phyloP scores from a whole-genome alignment of 768 basidiomycete species.

The Trametes cinnabarina region DNA sequence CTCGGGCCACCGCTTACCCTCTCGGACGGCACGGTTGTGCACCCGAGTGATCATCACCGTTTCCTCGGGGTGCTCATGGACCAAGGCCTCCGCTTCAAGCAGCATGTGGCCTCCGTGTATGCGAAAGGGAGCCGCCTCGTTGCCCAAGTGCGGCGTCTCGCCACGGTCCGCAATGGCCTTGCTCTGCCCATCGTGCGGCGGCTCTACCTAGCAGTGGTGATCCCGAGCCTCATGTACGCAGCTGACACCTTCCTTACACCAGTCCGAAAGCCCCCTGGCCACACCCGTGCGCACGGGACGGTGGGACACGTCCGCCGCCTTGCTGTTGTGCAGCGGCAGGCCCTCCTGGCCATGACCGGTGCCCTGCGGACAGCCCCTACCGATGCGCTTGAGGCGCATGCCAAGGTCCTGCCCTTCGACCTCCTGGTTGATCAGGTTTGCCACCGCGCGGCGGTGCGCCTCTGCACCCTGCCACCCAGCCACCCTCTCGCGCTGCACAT shows the following conservation, averaged over 20 bases:
- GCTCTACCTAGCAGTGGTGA: conserved; percentile 28
- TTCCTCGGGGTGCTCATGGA: conserved; percentile 35
- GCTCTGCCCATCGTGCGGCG: conserved; percentile 12
- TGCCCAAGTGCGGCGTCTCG: conserved; percentile 22
- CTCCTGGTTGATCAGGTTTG: conserved; percentile 17
- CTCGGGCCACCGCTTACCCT: conserved; percentile 14
- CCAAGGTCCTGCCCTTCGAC: conserved; percentile 21
- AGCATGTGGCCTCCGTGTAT: conserved; percentile 17
- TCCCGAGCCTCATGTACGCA: conserved; percentile 35
- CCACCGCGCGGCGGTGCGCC: conserved; percentile 11
- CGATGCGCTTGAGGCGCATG: conserved; percentile 24
- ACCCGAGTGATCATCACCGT: conserved; percentile 18
- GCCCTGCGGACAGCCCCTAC: conserved; percentile 24
- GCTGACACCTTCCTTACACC: conserved; percentile 7
- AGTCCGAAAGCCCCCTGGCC: neutral
- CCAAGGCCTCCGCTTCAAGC: conserved; percentile 28
- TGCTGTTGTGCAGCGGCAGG: conserved; percentile 23
- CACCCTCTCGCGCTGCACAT: conserved; percentile 22
- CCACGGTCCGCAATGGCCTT: conserved; percentile 24
- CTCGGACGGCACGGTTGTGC: conserved; percentile 15
- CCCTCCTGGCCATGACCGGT: conserved; percentile 24
- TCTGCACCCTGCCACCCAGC: conserved; percentile 20
- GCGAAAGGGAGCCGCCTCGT: conserved; percentile 27
- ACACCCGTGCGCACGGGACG: neutral
- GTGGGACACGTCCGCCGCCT: conserved; percentile 13